Percentiles rank a stretch among this genome's conserved stretches.
Conservation (phyloP, 2,329 filamentous ascomycete genomes). For the Paramyrothecium sp. region DNA sequence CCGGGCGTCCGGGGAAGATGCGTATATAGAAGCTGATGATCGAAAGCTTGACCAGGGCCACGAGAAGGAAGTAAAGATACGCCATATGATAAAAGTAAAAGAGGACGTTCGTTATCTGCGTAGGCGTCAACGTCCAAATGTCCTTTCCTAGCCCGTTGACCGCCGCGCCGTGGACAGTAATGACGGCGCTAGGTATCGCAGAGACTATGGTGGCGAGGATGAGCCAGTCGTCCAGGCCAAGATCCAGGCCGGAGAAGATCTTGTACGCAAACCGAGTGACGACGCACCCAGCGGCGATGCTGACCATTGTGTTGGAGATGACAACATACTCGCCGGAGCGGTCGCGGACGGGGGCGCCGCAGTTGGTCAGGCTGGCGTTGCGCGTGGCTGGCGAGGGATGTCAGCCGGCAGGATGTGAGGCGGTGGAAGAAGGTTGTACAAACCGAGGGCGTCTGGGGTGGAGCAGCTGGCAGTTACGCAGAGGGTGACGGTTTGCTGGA, state of each 20-base stretch:
- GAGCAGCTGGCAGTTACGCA: neutral
- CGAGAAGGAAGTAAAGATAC: constrained; percentile 32
- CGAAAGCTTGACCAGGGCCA: constrained; percentile 35
- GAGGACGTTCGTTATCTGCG: constrained; percentile 11
- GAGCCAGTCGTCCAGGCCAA: constrained; percentile 25
- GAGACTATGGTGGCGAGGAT: constrained; percentile 15
- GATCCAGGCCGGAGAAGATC: constrained; percentile 23
- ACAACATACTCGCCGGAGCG: constrained; percentile 8
- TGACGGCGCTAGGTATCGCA: constrained; percentile 16
- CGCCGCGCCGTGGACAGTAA: constrained; percentile 15
- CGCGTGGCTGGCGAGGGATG: constrained; percentile 1
- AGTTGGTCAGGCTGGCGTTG: constrained; percentile 11
- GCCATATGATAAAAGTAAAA: constrained; percentile 27
- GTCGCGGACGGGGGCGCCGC: constrained; percentile 7
- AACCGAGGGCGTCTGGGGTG: neutral
- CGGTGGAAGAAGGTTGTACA: neutral
- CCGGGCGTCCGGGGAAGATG: constrained; percentile 30
- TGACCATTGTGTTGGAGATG: constrained; percentile 13
- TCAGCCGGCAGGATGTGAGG: neutral
- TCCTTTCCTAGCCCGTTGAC: constrained; percentile 24
- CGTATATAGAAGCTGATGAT: constrained; percentile 38
- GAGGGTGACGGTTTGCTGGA: neutral
- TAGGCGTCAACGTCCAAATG: constrained; percentile 22
- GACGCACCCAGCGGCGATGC: constrained; percentile 30
- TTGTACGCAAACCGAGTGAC: constrained; percentile 27